These are phyloP conservation scores for Hibiscus mutabilis DNA, from an alignment of 345 rosid genomes.

Conservation along the genomic window DNA sequence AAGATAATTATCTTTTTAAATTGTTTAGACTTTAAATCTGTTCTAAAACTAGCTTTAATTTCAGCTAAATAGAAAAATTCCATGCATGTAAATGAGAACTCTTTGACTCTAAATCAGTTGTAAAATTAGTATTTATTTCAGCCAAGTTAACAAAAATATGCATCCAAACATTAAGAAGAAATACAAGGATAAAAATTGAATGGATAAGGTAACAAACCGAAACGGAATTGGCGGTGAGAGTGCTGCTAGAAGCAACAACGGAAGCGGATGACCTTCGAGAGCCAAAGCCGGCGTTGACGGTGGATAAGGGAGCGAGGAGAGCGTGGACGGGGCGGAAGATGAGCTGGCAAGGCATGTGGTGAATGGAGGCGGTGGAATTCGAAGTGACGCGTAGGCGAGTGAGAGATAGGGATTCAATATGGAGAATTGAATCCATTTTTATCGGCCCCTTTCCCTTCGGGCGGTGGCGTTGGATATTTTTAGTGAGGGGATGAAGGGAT, in stretches of 20 bases:
- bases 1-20: not conserved
- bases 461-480: not conserved
- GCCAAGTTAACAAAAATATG: not conserved
- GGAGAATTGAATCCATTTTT: constrained; percentile 41
- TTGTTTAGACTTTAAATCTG: not conserved
- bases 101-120: not conserved
- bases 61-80: not conserved
- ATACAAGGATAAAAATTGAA: not conserved
- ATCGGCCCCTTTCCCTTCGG: not conserved
- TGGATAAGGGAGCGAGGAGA: constrained; percentile 10
- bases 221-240: constrained; percentile 46
- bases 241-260: constrained; percentile 28
- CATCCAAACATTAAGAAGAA: not conserved
- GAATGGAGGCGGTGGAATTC: constrained; percentile 13
- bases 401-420: constrained; percentile 21
- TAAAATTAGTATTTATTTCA: not conserved
- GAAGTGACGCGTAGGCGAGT: constrained; percentile 29
- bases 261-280: constrained; percentile 27
- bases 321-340: constrained; percentile 17
- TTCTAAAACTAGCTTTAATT: not conserved
- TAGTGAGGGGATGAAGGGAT: not conserved
- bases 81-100: not conserved
- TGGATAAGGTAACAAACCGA: constrained; percentile 37
- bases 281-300: constrained; percentile 11
- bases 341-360: constrained; percentile 31